phyloP scores from a whole-genome alignment of 1,284 basidiomycete species.

The Heterobasidion occidentale region DNA sequence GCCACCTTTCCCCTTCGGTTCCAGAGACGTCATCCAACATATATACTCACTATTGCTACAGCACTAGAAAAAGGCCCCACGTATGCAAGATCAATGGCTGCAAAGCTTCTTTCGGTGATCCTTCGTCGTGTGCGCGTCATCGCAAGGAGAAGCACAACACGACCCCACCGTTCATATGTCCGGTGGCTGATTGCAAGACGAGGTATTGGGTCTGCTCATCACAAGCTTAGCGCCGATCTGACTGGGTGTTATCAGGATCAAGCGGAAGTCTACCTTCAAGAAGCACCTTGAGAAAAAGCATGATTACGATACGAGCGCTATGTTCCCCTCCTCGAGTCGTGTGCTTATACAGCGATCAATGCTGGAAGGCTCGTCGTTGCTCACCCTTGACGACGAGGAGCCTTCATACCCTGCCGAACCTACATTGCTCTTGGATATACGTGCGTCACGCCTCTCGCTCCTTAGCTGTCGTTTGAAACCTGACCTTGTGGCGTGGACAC shows the following conservation, averaged over 20 bases:
- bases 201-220: slow-evolving; percentile 24
- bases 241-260: slow-evolving; percentile 35
- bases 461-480: not conserved
- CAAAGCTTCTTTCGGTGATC: slow-evolving; percentile 45
- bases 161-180: slow-evolving; percentile 35
- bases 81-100: slow-evolving; percentile 36
- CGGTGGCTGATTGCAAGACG: slow-evolving; percentile 32
- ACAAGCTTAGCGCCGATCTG: not conserved
- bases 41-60: slow-evolving; percentile 15
- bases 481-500: too few relatives aligned
- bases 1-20: not conserved
- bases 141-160: slow-evolving; percentile 45
- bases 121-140: slow-evolving; percentile 56
- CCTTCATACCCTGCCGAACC: not conserved
- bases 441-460: not conserved
- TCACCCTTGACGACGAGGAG: not conserved
- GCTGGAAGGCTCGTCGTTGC: slow-evolving; percentile 2
- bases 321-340: too few relatives aligned
- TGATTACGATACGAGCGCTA: slow-evolving; percentile 20
- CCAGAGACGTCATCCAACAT: not conserved
- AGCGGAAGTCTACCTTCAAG: slow-evolving; percentile 49
- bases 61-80: slow-evolving; percentile 44
- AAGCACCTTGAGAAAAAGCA: slow-evolving; percentile 33
- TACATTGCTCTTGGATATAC: not conserved
- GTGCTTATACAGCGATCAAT: too few relatives aligned